phyloP scores from a whole-genome alignment of 2,329 filamentous ascomycete species.

The Fusarium humuli region DNA sequence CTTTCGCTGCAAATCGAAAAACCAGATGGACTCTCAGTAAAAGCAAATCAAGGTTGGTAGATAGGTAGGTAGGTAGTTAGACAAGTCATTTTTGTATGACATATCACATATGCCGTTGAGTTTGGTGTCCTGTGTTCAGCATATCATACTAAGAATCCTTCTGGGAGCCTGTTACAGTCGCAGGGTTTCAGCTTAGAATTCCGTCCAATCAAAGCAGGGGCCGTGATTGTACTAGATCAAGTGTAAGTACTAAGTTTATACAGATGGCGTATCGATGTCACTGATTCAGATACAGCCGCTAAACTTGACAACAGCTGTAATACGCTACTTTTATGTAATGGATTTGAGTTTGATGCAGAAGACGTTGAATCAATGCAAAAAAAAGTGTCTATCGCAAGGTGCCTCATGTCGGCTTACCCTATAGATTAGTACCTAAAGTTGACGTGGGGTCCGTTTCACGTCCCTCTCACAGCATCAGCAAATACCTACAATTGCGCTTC shows the following conservation, averaged over 20 bases:
- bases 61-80: neutral
- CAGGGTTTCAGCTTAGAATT: neutral
- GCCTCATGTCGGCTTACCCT: neutral
- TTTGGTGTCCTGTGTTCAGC: neutral
- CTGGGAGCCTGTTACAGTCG: neutral
- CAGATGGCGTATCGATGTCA: neutral
- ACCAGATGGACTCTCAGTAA: neutral
- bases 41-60: neutral
- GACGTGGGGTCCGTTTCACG: conserved; percentile 5
- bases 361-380: neutral
- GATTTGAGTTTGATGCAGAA: no score
- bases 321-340: no score
- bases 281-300: no score
- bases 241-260: neutral
- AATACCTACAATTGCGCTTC: conserved; percentile 6
- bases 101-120: neutral
- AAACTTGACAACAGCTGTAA: neutral
- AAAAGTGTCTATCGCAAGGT: neutral
- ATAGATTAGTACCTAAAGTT: conserved; percentile 17
- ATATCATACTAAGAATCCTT: neutral
- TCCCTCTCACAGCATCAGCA: neutral
- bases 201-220: neutral
- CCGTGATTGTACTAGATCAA: neutral
- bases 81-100: neutral
- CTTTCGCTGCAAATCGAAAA: neutral